Base-by-base conservation (phyloP, 305 asterid genomes). In the Withania somnifera region DNA sequence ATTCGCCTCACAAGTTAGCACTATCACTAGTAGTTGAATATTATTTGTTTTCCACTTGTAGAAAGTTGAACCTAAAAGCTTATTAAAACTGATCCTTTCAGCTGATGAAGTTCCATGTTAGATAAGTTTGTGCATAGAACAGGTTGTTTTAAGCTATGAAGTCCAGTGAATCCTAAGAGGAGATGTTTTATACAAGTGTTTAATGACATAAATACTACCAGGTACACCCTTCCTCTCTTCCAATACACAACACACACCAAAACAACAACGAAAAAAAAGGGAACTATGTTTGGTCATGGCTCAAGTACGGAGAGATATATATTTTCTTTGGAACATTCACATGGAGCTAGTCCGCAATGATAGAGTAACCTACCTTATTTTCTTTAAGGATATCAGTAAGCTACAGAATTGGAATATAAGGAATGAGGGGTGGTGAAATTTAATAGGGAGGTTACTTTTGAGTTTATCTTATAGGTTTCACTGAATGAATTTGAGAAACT, bases 41-140 rank as follows among this genome's bases (percentile, higher is more conserved):
- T 24, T 71, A 22, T 45, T 45, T 47, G 58, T 24, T 10, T 56
- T 14, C 20, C 67, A 3, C 45, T 22, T 73, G 66, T 90, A 95
- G 99, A 83, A 87, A 8, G 95, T 93, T 86, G 95, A 93, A 88
- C 90, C 97, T 15, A 95, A 95, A 88, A 92, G 94, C 85, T 88
- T 95, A 86, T 86, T 94, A 83, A 93, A 89, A 83, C 97, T 96
- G 78, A 87, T 94, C 84, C 89, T 91, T 87, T 89, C 93, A 61
- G 89, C 89, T 61, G 98, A 91, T 75, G 97, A 94, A 92, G 84
- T 88, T 86, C 87, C 91, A 73, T 97, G 99, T 96, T 81, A 81
- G 84, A 73, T 68, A n/a, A n/a, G n/a, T n/a, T n/a, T n/a, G 13
- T 38, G 40, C 10, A 38, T 61, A n/a, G n/a, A n/a, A n/a, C n/a